Base-by-base conservation (phyloP, 345 rosid species). In the Euphorbia pulcherrima region DNA sequence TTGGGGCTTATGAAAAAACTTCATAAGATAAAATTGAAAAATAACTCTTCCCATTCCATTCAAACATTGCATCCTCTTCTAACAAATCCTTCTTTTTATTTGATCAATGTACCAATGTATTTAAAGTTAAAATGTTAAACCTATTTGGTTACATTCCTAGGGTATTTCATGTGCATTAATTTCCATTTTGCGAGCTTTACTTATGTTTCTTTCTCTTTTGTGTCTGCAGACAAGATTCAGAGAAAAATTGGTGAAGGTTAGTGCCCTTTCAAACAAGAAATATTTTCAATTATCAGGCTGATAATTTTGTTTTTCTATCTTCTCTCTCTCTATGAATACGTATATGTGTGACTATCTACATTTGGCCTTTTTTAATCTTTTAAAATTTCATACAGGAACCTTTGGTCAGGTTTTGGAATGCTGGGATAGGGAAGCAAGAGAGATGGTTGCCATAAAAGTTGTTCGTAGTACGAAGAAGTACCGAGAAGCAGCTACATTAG, bases 351-450 rank as follows among this genome's bases (percentile, higher is more conserved):
- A 5, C 0, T 16, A 13, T 21, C 12, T 58, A 53, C 61, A 40
- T 4, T 18, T 57, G 9, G 54, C 62, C 12, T 35, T 60, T 16
- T 30, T 47, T 13, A 57, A 57, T 60, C 28, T 10, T 35, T 80
- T 56, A 33, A 54, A 30, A 44, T 44, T 44, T 62, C 70, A 46
- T 51, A 68, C 87, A 87, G 92, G 92, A 29, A 85, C 90, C 35
- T 87, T 87, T 63, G 90, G 92, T 67, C 90, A 83, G 85, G 92
- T 87, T 62, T 71, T 87, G 79, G 90, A 87, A 77, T 87, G 92
- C 62, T 87, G 86, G 84, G 92, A 87, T 74, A 82, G 88, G 71
- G 92, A 85, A 74, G 73, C 77, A 21, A 80, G 77, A 70, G 88
- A 78, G 69, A 78, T 75, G 75, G 92, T 85, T 73, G 92, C 92